Percentiles rank a stretch among this genome's conserved stretches.
These are phyloP conservation scores for Blastobotrys proliferans DNA, from an alignment of 1,139 yeast genomes.

Conservation along the genomic window DNA sequence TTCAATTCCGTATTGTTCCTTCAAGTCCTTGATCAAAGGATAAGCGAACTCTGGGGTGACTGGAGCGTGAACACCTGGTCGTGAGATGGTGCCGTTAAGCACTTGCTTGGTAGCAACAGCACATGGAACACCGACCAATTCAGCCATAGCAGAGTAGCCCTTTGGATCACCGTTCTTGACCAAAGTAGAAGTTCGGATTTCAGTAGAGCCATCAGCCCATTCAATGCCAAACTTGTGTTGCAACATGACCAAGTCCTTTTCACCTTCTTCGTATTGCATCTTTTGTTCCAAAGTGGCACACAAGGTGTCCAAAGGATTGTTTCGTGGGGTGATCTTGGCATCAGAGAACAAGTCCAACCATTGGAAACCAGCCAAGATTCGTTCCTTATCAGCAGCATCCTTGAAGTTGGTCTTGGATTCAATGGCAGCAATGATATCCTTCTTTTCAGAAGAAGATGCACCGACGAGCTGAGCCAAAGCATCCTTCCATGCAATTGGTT, in stretches of 20 bases:
- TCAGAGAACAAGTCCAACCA: constrained; percentile 94
- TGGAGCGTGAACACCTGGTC: constrained; percentile 89
- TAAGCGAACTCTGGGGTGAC: constrained; percentile 85
- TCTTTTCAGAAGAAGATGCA: constrained; percentile 63
- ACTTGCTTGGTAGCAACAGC: constrained; percentile 92
- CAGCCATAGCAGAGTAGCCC: constrained; percentile 98
- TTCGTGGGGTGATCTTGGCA: constrained; percentile 74
- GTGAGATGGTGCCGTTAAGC: constrained; percentile 72
- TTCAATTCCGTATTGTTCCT: constrained; percentile 84
- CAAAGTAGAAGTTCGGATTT: constrained; percentile 90
- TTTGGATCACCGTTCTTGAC: constrained; percentile 91
- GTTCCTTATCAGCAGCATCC: constrained; percentile 73
- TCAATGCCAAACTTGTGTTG: constrained; percentile 98
- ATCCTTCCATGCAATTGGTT: constrained; percentile 77
- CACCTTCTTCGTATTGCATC: constrained; percentile 95
- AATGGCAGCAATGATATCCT: constrained; percentile 71
- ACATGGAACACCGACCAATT: constrained; percentile 96
- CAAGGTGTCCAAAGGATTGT: constrained; percentile 90
- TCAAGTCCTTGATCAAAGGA: constrained; percentile 85
- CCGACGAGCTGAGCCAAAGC: constrained; percentile 76
- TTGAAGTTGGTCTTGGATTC: constrained; percentile 76
- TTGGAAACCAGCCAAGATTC: constrained; percentile 81
- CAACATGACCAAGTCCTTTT: constrained; percentile 89
- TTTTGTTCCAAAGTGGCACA: constrained; percentile 93
- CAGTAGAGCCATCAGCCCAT: constrained; percentile 89